Conservation (phyloP, 305 asterid genomes). For the Fraxinus greggii region DNA sequence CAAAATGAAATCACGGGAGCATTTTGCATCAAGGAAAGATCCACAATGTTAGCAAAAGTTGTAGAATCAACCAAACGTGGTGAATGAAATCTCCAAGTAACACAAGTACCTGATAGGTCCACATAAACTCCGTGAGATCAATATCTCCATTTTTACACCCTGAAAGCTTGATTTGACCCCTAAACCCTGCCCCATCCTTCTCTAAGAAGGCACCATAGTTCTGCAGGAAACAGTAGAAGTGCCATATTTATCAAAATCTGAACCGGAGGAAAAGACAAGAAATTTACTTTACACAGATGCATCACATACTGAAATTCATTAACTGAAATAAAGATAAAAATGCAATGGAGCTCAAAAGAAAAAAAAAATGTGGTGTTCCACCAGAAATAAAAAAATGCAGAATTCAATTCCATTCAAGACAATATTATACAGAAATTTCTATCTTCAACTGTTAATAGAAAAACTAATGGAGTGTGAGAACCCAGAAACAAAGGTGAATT, state of each 20-base stretch:
- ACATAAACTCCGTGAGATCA: conserved; percentile 50
- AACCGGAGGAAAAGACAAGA: conserved; percentile 1
- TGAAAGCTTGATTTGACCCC: conserved; percentile 66
- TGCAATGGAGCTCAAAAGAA: background rate
- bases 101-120: conserved; percentile 80
- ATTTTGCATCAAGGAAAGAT: background rate
- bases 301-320: background rate
- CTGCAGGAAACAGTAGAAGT: conserved; percentile 41
- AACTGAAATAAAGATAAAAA: background rate
- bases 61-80: background rate
- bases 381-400: background rate
- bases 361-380: background rate
- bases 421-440: background rate
- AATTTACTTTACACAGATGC: conserved; percentile 6
- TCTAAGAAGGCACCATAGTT: conserved; percentile 91
- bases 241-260: conserved; percentile 13
- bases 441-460: background rate
- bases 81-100: background rate
- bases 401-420: background rate
- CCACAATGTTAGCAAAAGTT: background rate
- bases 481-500: background rate
- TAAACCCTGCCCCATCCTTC: conserved; percentile 93
- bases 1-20: background rate
- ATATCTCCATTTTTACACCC: conserved; percentile 66
- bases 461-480: conserved; percentile 7